Evolutionary conservation across 768 basidiomycete species (phyloP).

Genomic region (Lactifluus subvellereus): DNA sequence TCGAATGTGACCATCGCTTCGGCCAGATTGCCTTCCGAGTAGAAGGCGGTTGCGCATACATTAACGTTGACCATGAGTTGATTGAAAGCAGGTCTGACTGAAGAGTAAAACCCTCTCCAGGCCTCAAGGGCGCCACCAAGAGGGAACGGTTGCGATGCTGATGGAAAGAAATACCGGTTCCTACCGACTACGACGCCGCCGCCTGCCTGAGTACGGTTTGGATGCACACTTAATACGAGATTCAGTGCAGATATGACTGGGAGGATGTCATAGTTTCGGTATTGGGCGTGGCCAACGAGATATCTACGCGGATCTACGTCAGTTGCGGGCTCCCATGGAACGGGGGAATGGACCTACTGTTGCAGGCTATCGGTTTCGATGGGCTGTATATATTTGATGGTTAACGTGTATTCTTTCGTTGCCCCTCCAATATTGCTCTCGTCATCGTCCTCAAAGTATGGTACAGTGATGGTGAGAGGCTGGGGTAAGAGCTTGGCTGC

Average conservation of each 20-base stretch:
- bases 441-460: conserved; percentile 44
- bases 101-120: conserved; percentile 49
- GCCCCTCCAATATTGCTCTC: conserved; percentile 28
- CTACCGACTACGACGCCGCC: conserved; percentile 48
- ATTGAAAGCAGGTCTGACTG: conserved; percentile 37
- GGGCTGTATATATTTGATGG: conserved; percentile 39
- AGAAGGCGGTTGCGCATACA: conserved; percentile 47
- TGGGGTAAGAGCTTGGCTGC: conserved; percentile 38
- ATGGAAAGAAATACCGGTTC: conserved; percentile 49
- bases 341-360: conserved; percentile 30
- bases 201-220: conserved; percentile 34
- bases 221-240: conserved; percentile 41
- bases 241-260: conserved; percentile 49
- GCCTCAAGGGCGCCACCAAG: conserved; percentile 51
- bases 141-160: conserved; percentile 25
- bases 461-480: conserved; percentile 37
- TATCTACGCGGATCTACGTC: conserved; percentile 33
- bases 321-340: background rate
- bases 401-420: conserved; percentile 40
- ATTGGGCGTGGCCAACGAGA: conserved; percentile 39
- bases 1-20: conserved; percentile 38
- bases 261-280: conserved; percentile 39
- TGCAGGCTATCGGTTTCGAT: conserved; percentile 40
- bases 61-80: conserved; percentile 51
- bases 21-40: conserved; percentile 40